These are phyloP conservation scores for Colletotrichum sp. DNA, from an alignment of 2,329 filamentous ascomycete species.

Conservation along the genomic window DNA sequence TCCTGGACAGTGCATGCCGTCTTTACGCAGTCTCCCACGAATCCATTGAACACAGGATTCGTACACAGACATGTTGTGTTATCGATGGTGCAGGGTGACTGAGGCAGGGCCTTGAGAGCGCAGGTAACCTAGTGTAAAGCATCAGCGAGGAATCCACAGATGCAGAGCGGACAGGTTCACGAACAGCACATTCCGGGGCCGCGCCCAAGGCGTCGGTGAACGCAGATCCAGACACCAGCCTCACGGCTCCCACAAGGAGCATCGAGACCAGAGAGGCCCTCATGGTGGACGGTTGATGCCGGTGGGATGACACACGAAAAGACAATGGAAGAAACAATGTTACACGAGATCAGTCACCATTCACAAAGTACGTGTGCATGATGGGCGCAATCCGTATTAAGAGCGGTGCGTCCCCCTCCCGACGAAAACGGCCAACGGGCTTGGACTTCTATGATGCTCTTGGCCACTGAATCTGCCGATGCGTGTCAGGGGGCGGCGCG, in stretches of 20 bases:
- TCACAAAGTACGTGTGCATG: background rate
- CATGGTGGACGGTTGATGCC: background rate
- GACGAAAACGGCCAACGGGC: background rate
- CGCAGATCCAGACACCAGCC: background rate
- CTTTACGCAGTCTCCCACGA: background rate
- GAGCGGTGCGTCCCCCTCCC: background rate
- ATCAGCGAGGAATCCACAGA: background rate
- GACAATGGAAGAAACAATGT: background rate
- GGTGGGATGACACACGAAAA: background rate
- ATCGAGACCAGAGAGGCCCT: background rate
- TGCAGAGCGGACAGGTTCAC: background rate
- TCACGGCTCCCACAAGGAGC: background rate
- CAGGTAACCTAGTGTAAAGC: background rate
- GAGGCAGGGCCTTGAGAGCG: background rate
- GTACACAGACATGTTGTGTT: background rate
- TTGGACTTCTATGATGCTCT: background rate
- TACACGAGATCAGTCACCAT: background rate
- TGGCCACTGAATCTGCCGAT: background rate
- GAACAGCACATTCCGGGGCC: background rate
- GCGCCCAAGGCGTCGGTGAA: background rate
- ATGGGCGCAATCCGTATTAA: background rate
- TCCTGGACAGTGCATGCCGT: background rate
- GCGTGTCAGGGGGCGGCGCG: background rate
- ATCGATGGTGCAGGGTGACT: background rate
- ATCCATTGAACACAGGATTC: background rate